These are phyloP conservation scores for Neonectria neomacrospora DNA, from an alignment of 2,329 filamentous ascomycete species.

Conservation along the genomic window DNA sequence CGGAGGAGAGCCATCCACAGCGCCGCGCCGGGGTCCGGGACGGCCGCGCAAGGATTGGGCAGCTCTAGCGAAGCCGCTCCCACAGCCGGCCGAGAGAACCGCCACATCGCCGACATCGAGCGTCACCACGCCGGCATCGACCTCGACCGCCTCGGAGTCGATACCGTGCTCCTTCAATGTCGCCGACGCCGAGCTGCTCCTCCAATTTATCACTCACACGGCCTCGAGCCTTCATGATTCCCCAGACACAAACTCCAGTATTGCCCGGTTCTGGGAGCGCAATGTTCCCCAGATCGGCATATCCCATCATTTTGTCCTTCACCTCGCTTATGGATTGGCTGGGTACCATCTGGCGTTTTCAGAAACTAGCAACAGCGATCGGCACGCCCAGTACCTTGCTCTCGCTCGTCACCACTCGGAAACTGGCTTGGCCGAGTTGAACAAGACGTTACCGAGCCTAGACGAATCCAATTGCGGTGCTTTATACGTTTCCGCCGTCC, in stretches of 20 bases:
- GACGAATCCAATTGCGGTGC: conserved; percentile 46
- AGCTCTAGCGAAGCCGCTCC: conserved; percentile 36
- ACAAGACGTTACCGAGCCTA: conserved; percentile 37
- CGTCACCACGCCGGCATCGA: conserved; percentile 36
- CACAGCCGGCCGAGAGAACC: conserved; percentile 34
- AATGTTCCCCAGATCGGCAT: conserved; percentile 46
- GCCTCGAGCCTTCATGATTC: conserved; percentile 39
- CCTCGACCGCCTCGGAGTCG: conserved; percentile 37
- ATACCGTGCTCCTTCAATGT: conserved; percentile 41
- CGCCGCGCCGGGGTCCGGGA: conserved; percentile 44
- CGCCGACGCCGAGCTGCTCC: conserved; percentile 46
- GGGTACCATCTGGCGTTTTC: conserved; percentile 43
- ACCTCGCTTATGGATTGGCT: conserved; percentile 44
- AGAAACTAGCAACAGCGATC: conserved; percentile 35
- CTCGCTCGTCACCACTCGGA: conserved; percentile 43
- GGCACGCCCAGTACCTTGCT: conserved; percentile 30
- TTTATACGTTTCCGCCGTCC: conserved; percentile 43
- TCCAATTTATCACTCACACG: conserved; percentile 44
- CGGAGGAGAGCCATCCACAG: conserved; percentile 28
- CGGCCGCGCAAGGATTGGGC: conserved; percentile 48
- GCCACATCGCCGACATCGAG: conserved; percentile 40
- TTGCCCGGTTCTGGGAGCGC: conserved; percentile 43
- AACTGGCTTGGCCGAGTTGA: conserved; percentile 43
- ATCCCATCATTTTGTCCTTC: conserved; percentile 45
- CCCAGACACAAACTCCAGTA: conserved; percentile 31